These are phyloP conservation scores for Colletotrichum echinochloae DNA, from an alignment of 2,329 filamentous ascomycete species.

Conservation along the genomic window DNA sequence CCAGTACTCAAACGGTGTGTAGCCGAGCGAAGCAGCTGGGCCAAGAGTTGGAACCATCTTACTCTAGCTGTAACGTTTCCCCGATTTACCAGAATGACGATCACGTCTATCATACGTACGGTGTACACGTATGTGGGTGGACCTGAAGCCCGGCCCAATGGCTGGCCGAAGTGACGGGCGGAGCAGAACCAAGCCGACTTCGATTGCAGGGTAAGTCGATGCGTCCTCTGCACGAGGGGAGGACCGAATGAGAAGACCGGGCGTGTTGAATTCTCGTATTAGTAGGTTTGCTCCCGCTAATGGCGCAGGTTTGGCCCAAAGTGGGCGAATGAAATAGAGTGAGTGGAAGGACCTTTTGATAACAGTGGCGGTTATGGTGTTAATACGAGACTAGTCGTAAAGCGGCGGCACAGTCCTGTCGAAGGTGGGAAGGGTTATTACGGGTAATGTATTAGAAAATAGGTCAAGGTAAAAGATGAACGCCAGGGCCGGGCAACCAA, in stretches of 20 bases:
- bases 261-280: slow-evolving; percentile 26
- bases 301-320: slow-evolving; percentile 18
- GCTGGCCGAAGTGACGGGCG: slow-evolving; percentile 4
- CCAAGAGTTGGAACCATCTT: slow-evolving; percentile 38
- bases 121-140: slow-evolving; percentile 34
- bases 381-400: not conserved
- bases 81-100: slow-evolving; percentile 32
- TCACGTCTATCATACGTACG: slow-evolving; percentile 36
- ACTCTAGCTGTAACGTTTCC: slow-evolving; percentile 32
- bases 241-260: slow-evolving; percentile 4
- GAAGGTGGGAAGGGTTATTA: slow-evolving; percentile 28
- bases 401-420: slow-evolving; percentile 30
- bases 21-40: slow-evolving; percentile 41
- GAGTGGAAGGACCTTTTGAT: slow-evolving; percentile 1
- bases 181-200: not conserved
- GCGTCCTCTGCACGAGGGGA: not conserved
- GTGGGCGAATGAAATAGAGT: slow-evolving; percentile 7
- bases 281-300: slow-evolving; percentile 6
- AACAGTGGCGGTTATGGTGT: not conserved
- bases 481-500: not conserved
- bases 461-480: not conserved
- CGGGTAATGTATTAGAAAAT: slow-evolving; percentile 17
- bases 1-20: slow-evolving; percentile 46
- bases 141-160: slow-evolving; percentile 28
- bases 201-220: slow-evolving; percentile 22